These are phyloP conservation scores for Decorospora gaudefroyi DNA, from an alignment of 2,329 filamentous ascomycete species.

Conservation along the genomic window DNA sequence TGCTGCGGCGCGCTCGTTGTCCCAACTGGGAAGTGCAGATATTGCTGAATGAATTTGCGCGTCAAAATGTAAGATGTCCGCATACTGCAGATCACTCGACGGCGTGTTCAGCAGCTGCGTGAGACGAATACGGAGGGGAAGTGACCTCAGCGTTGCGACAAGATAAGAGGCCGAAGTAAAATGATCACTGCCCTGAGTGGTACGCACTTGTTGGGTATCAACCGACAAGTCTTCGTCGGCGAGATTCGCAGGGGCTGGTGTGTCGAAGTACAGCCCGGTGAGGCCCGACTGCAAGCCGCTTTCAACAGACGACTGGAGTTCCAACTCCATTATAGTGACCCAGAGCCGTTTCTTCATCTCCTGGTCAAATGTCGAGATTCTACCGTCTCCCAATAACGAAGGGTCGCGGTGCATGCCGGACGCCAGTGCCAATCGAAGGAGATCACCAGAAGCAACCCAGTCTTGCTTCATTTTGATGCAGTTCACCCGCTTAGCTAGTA, in stretches of 20 bases:
- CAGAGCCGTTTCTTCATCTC: constrained; percentile 62
- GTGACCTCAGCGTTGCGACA: constrained; percentile 26
- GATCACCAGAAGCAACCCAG: constrained; percentile 57
- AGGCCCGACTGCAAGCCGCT: constrained; percentile 57
- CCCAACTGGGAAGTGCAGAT: constrained; percentile 32
- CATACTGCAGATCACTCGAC: constrained; percentile 34
- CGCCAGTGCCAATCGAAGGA: constrained; percentile 59
- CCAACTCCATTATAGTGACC: constrained; percentile 61
- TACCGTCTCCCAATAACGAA: constrained; percentile 39
- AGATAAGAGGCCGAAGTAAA: constrained; percentile 43
- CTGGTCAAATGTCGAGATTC: constrained; percentile 51
- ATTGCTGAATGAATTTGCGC: constrained; percentile 33
- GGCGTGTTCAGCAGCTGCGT: constrained; percentile 42
- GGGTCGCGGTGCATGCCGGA: constrained; percentile 60
- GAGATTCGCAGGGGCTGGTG: constrained; percentile 55
- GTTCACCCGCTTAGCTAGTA: constrained; percentile 57
- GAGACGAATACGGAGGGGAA: constrained; percentile 41
- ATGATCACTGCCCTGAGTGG: constrained; percentile 28
- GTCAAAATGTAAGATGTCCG: constrained; percentile 43
- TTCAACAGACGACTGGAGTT: constrained; percentile 61
- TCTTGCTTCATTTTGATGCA: constrained; percentile 60
- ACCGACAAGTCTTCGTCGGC: constrained; percentile 55
- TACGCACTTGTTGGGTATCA: constrained; percentile 31
- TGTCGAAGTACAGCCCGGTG: constrained; percentile 55
- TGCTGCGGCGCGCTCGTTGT: constrained; percentile 19